Percentiles rank a stretch among this genome's conserved stretches.
Conservation (phyloP, 2,329 filamentous ascomycete species). For the Claviceps paspali region DNA sequence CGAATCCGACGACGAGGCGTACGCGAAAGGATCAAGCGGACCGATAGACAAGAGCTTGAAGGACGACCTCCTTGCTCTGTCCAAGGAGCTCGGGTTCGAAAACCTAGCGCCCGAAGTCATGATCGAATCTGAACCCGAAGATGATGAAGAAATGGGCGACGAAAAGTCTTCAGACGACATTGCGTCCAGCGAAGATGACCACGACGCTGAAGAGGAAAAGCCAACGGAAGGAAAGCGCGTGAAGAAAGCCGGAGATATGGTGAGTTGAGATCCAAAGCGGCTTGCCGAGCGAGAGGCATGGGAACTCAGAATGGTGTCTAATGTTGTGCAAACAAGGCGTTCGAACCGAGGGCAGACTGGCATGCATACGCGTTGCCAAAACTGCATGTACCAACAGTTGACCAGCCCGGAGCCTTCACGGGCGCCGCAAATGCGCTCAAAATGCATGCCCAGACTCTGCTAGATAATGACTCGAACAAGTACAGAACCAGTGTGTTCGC, state of each 20-base stretch:
- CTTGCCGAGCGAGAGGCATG: background rate
- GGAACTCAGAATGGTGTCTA: slow-evolving; percentile 13
- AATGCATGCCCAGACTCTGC: slow-evolving; percentile 54
- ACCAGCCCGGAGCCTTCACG: slow-evolving; percentile 28
- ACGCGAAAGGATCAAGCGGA: slow-evolving; percentile 16
- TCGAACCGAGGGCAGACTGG: slow-evolving; percentile 45
- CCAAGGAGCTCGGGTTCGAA: slow-evolving; percentile 23
- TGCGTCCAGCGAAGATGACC: slow-evolving; percentile 13
- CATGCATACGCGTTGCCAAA: slow-evolving; percentile 28
- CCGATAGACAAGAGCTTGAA: slow-evolving; percentile 26
- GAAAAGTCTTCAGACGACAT: slow-evolving; percentile 13
- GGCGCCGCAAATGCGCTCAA: slow-evolving; percentile 38
- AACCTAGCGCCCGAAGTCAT: slow-evolving; percentile 19
- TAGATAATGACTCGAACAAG: slow-evolving; percentile 61
- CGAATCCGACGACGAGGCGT: slow-evolving; percentile 25
- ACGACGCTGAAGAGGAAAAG: slow-evolving; percentile 18
- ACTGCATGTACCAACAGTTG: slow-evolving; percentile 29
- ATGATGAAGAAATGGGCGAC: slow-evolving; percentile 16
- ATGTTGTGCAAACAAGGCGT: slow-evolving; percentile 27
- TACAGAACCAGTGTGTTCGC: slow-evolving; percentile 63
- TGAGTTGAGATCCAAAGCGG: slow-evolving; percentile 10
- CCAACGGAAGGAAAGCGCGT: slow-evolving; percentile 9
- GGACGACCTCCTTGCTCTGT: slow-evolving; percentile 22
- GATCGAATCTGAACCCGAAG: slow-evolving; percentile 22
- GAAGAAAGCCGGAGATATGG: slow-evolving; percentile 20